phyloP scores from a whole-genome alignment of 148 eudicot species.

The Rhododendron molle region DNA sequence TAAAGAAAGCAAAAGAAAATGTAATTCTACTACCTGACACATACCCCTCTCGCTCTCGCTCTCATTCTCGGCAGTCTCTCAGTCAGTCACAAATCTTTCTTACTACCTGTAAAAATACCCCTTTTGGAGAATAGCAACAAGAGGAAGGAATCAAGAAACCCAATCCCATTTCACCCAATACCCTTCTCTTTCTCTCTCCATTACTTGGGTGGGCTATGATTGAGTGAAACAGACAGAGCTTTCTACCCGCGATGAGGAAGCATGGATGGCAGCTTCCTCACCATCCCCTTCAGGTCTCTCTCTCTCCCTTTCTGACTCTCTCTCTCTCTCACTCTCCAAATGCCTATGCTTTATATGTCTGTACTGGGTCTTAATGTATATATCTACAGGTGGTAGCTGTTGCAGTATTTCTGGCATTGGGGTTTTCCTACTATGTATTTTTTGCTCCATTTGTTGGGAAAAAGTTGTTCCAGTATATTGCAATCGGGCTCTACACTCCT shows the following conservation, averaged over 20 bases:
- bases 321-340: background rate
- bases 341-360: background rate
- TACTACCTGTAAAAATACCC: background rate
- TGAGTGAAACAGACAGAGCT: conserved; percentile 32
- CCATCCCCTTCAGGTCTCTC: conserved; percentile 85
- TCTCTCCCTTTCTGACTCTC: background rate
- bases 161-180: background rate
- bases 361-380: conserved; percentile 7
- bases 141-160: background rate
- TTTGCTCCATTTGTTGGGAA: conserved; percentile 95
- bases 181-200: conserved; percentile 2
- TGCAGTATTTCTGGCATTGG: conserved; percentile 88
- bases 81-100: background rate
- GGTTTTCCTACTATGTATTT: conserved; percentile 92
- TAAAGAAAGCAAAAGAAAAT: too few relatives aligned
- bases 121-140: background rate
- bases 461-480: conserved; percentile 65
- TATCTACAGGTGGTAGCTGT: conserved; percentile 80
- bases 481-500: conserved; percentile 88
- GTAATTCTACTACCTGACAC: background rate
- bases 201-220: conserved; percentile 23
- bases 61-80: background rate
- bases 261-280: conserved; percentile 99
- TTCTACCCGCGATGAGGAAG: conserved; percentile 57
- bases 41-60: background rate